These are phyloP conservation scores for Orbilia quercus DNA, from an alignment of 2,329 filamentous ascomycete genomes.

Conservation along the genomic window DNA sequence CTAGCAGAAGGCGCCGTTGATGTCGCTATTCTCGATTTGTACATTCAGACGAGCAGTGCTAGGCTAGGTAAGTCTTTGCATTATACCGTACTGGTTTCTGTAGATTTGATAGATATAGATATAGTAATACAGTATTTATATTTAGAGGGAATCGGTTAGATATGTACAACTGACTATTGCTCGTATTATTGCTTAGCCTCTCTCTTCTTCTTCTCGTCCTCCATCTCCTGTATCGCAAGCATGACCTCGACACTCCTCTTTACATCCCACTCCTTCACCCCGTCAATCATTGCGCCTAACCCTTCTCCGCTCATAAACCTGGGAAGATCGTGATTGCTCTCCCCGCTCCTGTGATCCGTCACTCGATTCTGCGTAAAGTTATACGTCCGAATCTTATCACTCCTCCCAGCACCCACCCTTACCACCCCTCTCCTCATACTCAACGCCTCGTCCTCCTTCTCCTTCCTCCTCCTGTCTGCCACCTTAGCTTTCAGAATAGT, in stretches of 20 bases:
- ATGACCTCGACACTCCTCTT: constrained; percentile 79
- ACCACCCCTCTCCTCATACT: constrained; percentile 81
- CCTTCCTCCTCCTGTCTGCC: constrained; percentile 68
- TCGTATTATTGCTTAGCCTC: neutral
- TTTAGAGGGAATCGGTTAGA: too few relatives aligned
- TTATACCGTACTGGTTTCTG: neutral
- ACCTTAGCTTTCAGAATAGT: constrained; percentile 80
- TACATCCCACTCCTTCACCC: constrained; percentile 79
- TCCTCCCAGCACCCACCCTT: constrained; percentile 83
- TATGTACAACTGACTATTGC: neutral
- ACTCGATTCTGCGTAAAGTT: constrained; percentile 78
- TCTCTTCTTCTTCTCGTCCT: constrained; percentile 48
- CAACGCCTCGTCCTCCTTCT: constrained; percentile 80
- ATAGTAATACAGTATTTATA: too few relatives aligned
- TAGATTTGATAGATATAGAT: too few relatives aligned
- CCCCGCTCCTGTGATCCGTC: constrained; percentile 85
- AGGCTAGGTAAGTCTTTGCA: neutral
- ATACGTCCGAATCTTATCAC: constrained; percentile 94
- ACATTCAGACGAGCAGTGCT: too few relatives aligned
- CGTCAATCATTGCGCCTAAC: constrained; percentile 80
- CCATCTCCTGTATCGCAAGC: constrained; percentile 71
- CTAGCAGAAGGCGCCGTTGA: neutral
- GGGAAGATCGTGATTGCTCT: constrained; percentile 82
- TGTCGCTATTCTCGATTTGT: neutral
- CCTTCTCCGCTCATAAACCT: constrained; percentile 81